phyloP scores from a whole-genome alignment of 176 grass and related monocot genomes.

The Pharus latifolius region DNA sequence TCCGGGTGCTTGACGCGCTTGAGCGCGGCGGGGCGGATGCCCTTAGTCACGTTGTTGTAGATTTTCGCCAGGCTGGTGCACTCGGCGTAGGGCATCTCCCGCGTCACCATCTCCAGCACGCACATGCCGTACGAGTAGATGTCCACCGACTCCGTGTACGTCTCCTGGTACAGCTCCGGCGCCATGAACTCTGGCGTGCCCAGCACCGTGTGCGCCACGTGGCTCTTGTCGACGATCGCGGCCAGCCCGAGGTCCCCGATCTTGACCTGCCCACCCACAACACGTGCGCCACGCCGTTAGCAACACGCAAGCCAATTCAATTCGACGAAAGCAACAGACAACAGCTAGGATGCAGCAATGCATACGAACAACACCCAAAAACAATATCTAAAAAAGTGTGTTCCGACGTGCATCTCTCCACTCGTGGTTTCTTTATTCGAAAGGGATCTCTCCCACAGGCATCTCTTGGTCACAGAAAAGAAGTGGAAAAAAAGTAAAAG shows the following conservation, averaged over 20 bases:
- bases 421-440: constrained; percentile 29
- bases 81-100: constrained; percentile 87
- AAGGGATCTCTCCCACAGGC: constrained; percentile 13
- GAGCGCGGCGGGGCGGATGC: constrained; percentile 42
- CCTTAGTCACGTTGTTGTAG: constrained; percentile 51
- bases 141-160: constrained; percentile 93
- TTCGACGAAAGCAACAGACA: constrained; percentile 17
- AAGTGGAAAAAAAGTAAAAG: constrained; percentile 3
- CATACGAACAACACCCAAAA: constrained; percentile 12
- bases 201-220: constrained; percentile 73
- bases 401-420: constrained; percentile 2
- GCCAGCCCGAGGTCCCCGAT: constrained; percentile 93
- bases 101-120: constrained; percentile 94
- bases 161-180: constrained; percentile 88
- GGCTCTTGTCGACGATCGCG: constrained; percentile 72
- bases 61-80: constrained; percentile 73
- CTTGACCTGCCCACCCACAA: constrained; percentile 44
- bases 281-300: background rate
- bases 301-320: background rate
- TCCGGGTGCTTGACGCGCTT: constrained; percentile 53
- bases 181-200: constrained; percentile 99
- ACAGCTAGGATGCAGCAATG: background rate
- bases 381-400: too few species aligned
- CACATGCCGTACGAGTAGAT: constrained; percentile 96
- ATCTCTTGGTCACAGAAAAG: constrained; percentile 22